Conservation (phyloP, 1,284 basidiomycete genomes). For the Malassezia sp. region DNA sequence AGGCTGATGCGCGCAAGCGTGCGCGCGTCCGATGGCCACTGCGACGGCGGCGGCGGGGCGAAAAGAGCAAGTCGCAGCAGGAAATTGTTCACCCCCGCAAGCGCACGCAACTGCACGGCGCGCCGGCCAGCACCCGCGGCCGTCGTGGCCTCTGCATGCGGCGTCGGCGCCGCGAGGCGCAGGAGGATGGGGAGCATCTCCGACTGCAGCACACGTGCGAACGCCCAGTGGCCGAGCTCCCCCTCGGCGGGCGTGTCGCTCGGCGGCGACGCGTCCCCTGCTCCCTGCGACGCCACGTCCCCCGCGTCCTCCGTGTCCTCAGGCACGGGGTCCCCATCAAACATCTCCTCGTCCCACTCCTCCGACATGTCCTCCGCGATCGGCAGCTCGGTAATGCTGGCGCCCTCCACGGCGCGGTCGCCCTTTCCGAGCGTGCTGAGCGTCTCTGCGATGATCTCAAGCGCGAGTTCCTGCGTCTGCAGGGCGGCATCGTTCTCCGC, state of each 20-base stretch:
- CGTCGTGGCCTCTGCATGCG: constrained; percentile 5
- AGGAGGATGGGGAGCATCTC: constrained; percentile 17
- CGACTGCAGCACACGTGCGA: constrained; percentile 1
- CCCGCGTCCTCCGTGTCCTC: constrained; percentile 10
- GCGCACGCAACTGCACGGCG: constrained; percentile 24
- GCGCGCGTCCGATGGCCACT: constrained; percentile 23
- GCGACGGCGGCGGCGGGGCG: constrained; percentile 34
- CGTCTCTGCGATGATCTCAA: constrained; percentile 38
- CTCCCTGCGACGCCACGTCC: constrained; percentile 10
- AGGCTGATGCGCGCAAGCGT: constrained; percentile 4
- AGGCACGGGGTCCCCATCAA: too few species aligned
- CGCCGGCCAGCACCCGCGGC: constrained; percentile 8
- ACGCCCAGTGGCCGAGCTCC: not conserved
- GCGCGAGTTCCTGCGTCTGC: constrained; percentile 27
- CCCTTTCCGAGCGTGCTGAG: constrained; percentile 15
- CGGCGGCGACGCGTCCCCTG: not conserved
- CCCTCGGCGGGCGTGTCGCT: not conserved
- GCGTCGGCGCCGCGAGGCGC: constrained; percentile 20
- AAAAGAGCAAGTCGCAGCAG: constrained; percentile 24
- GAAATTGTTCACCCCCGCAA: constrained; percentile 33
- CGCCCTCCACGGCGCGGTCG: not conserved
- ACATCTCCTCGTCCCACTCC: constrained; percentile 18
- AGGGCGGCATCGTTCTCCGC: constrained; percentile 14
- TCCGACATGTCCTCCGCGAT: constrained; percentile 17
- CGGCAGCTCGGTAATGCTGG: not conserved